These are phyloP conservation scores for Penicillium canescens DNA, from an alignment of 495 filamentous ascomycete genomes.

Conservation along the genomic window DNA sequence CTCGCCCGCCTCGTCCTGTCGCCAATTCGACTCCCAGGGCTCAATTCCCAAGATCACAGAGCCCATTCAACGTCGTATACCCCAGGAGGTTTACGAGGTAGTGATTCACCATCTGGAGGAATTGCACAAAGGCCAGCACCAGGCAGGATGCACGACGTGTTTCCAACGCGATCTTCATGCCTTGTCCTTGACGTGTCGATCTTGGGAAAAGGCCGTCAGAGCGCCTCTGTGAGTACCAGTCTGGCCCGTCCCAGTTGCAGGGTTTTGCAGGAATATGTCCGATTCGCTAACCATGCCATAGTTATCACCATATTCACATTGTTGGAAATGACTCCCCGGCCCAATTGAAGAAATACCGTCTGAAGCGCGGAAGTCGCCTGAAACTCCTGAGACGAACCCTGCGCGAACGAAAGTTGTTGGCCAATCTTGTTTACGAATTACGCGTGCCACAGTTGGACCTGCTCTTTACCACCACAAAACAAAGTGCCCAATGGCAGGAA, in stretches of 20 bases:
- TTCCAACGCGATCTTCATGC: constrained; percentile 74
- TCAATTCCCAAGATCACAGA: constrained; percentile 36
- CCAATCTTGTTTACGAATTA: constrained; percentile 70
- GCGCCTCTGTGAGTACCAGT: constrained; percentile 57
- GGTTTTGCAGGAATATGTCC: too few species aligned
- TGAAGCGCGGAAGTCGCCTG: constrained; percentile 66
- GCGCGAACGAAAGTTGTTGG: constrained; percentile 66
- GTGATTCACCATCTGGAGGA: constrained; percentile 53
- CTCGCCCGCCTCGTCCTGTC: constrained; percentile 36
- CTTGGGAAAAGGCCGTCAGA: constrained; percentile 67
- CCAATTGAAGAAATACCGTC: constrained; percentile 65
- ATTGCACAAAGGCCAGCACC: constrained; percentile 45
- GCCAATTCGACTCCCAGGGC: constrained; percentile 38
- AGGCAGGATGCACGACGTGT: constrained; percentile 67
- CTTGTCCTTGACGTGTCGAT: constrained; percentile 64
- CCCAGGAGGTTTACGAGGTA: constrained; percentile 57
- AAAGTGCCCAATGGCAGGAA: constrained; percentile 51
- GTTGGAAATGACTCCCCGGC: constrained; percentile 64
- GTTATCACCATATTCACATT: constrained; percentile 71
- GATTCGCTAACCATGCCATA: constrained; percentile 26
- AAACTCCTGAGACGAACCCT: constrained; percentile 77
- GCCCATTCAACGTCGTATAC: constrained; percentile 50
- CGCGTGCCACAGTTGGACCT: constrained; percentile 64
- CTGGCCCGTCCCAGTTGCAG: not conserved
- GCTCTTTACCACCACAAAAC: constrained; percentile 50